Base-by-base conservation (phyloP, 768 basidiomycete species). In the Agrocybe chaxingu region DNA sequence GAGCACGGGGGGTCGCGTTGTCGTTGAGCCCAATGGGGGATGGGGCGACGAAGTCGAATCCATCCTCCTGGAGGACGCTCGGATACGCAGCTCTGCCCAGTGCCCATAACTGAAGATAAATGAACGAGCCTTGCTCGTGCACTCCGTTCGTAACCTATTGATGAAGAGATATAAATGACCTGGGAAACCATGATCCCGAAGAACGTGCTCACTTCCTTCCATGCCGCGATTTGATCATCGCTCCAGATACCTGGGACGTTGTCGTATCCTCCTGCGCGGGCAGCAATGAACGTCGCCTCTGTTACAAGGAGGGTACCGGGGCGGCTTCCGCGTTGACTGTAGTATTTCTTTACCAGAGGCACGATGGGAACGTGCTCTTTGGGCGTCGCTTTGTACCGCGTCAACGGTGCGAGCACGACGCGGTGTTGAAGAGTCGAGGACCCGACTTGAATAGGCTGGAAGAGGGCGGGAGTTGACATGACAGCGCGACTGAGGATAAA, bases 231-330 rank as follows among this genome's bases (percentile, higher is more conserved):
- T 55, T 92, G 88, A 13, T 75, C 80, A 1, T 75, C 63, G 24
- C 62, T 80, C 72, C 78, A 88, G 45, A 89, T 79, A 0, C 87
- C 88, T 1, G 87, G 87, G 0, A 76, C 73, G 49, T 79, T 63
- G 2, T 51, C 43, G 41, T 66, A 70, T 2, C 81, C 84, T 2
- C 76, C 80, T 0, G 84, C 80, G n/a, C 73, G 56, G 2, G 65
- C 62, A 0, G 76, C 71, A 42, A 87, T 77, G 46, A 75, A 67
- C 2, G 82, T 82, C 0, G 72, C 84, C 62, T 87, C 84, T 3
- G 80, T 65, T 52, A 88, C 71, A 39, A 82, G 64, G 8, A 86
- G 63, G 0, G 78, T 82, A 0, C 84, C 84, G 0, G 76, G 72
- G 0, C 62, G 54, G 36, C 67, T 66, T 8, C 67, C 70, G 1